Evolutionary conservation across 768 basidiomycete genomes (phyloP), one percentile per base, ranked within the genome.

Genomic region (Gautieria morchelliformis): DNA sequence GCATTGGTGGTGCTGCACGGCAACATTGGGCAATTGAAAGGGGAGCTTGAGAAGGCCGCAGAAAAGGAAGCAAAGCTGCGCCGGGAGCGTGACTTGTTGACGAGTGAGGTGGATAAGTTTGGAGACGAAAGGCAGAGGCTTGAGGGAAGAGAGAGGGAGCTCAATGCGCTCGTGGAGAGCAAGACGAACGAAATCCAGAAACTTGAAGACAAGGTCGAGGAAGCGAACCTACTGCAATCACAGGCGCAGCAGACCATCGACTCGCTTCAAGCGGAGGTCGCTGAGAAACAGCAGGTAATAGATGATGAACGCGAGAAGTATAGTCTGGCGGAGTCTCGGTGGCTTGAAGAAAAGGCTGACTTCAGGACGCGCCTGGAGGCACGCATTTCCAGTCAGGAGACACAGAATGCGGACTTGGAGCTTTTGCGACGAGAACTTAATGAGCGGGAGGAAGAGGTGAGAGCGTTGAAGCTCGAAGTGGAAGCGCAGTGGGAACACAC

Each of bases 1-100:
- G 90, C 85, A 32, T 73, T 97, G 65, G 76, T 88, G 46, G 82
- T 83, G 70, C 76, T 96, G 45, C 89, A 97, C 64, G 70, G 78
- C 5, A 85, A 89, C 65, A 91, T 97, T 60, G 78, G 80, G 8
- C 76, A 79, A n/a, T 74, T 94, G 39, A 85, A 89, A 63, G 71
- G 79, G 44, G 87, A 88, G 70, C 82, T 78, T 68, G 67, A 63
- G 11, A 79, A 82, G 1, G 70, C 74, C 68, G 65, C 67, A 58
- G 53, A 46, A 58, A 80, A 81, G 61, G 71, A 74, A 20, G 61
- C 58, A 46, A 60, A 79, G 62, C 68, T 66, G 61, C 71, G 70
- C 51, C 72, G 66, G 69, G 19, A 40, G 17, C 17, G 10, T 53
- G 55, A 58, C n/a, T 58, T 61, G 14, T 59, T 61, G 27, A 57